These are phyloP conservation scores for Amaranthus hypochondriacus DNA, from an alignment of 148 eudicot genomes.

Conservation along the genomic window DNA sequence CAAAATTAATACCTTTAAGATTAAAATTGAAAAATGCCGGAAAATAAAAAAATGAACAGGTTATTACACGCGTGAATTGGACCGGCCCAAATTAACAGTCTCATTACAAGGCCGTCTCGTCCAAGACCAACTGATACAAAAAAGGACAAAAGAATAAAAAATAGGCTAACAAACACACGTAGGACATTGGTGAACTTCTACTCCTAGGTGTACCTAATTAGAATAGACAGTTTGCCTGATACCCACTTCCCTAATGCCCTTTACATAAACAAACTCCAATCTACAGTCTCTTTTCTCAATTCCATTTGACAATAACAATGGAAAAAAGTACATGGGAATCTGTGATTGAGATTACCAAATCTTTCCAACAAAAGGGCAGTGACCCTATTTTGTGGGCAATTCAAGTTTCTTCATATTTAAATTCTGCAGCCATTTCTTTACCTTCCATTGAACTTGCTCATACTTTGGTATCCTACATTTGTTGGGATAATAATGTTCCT, in stretches of 20 bases:
- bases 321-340: conserved; percentile 45
- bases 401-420: conserved; percentile 55
- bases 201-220: too few relatives aligned
- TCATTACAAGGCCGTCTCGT: too few relatives aligned
- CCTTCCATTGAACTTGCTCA: conserved; percentile 77
- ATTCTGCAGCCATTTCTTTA: conserved; percentile 42
- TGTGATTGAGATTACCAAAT: conserved; percentile 53
- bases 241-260: too few relatives aligned
- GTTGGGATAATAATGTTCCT: conserved; percentile 84
- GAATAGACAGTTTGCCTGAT: too few relatives aligned
- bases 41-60: too few relatives aligned
- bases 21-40: too few relatives aligned
- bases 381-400: conserved; percentile 81
- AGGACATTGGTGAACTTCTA: too few relatives aligned
- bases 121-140: too few relatives aligned
- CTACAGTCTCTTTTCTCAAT: not conserved
- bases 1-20: too few relatives aligned
- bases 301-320: conserved; percentile 31
- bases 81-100: too few relatives aligned
- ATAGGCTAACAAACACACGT: not conserved
- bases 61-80: too few relatives aligned
- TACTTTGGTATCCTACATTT: conserved; percentile 71
- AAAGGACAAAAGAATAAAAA: not conserved
- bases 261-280: not conserved
- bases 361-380: conserved; percentile 56